phyloP scores from a whole-genome alignment of 2,329 filamentous ascomycete genomes.

The Fusarium veterinarium region DNA sequence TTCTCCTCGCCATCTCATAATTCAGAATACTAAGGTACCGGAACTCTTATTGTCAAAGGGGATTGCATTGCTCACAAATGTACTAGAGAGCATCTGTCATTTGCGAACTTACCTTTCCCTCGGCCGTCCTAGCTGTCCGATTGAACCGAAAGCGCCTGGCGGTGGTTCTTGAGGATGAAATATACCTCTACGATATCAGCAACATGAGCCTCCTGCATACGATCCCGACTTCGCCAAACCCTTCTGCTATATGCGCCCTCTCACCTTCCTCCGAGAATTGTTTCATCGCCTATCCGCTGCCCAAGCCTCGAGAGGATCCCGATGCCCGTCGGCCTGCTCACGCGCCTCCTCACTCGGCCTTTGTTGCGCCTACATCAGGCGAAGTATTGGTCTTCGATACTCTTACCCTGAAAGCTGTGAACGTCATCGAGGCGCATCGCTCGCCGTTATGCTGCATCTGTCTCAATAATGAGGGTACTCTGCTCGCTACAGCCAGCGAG shows the following conservation, averaged over 20 bases:
- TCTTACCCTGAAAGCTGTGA: conserved; percentile 88
- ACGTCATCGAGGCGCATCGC: conserved; percentile 94
- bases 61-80: conserved; percentile 28
- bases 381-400: conserved; percentile 95
- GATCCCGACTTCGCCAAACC: conserved; percentile 94
- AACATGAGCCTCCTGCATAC: conserved; percentile 97
- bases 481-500: conserved; percentile 94
- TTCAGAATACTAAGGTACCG: conserved; percentile 93
- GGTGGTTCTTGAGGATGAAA: conserved; percentile 93
- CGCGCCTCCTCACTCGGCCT: conserved; percentile 82
- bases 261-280: conserved; percentile 96
- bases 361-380: conserved; percentile 85
- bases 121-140: conserved; percentile 92
- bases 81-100: conserved; percentile 79
- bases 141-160: conserved; percentile 94
- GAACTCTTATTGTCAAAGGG: neutral
- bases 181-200: conserved; percentile 98
- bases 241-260: conserved; percentile 88
- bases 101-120: conserved; percentile 98
- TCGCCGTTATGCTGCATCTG: conserved; percentile 91
- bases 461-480: conserved; percentile 89
- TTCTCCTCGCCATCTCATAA: conserved; percentile 90
- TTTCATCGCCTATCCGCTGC: conserved; percentile 93
- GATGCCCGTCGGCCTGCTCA: conserved; percentile 76
- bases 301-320: conserved; percentile 73